phyloP scores from a whole-genome alignment of 1,284 basidiomycete species.

The Marasmius fiardii region DNA sequence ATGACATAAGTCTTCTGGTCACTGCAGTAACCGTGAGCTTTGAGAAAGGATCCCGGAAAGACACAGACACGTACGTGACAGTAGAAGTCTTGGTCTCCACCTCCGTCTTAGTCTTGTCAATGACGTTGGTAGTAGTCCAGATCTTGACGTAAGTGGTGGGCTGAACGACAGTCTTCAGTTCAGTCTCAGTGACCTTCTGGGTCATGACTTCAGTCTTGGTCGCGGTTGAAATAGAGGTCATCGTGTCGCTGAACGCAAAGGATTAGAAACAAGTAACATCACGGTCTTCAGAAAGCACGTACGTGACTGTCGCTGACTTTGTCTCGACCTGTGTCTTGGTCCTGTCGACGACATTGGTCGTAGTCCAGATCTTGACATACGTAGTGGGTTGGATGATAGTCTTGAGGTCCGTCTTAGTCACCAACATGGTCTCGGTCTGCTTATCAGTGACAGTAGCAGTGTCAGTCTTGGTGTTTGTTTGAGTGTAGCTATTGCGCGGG shows the following conservation, averaged over 20 bases:
- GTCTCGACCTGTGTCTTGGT: conserved; percentile 51
- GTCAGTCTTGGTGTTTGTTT: conserved; percentile 46
- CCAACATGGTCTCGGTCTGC: conserved; percentile 26
- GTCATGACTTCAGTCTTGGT: conserved; percentile 39
- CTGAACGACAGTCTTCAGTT: conserved; percentile 39
- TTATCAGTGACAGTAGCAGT: conserved; percentile 40
- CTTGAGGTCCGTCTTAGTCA: conserved; percentile 24
- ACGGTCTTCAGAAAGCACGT: conserved; percentile 36
- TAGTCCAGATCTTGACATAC: conserved; percentile 41
- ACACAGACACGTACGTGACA: conserved; percentile 39
- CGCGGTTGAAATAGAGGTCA: background rate
- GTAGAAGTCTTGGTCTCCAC: conserved; percentile 45
- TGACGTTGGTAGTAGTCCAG: conserved; percentile 53
- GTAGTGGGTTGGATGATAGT: conserved; percentile 54
- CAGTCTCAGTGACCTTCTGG: conserved; percentile 21
- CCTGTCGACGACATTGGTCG: conserved; percentile 58
- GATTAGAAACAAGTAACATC: background rate
- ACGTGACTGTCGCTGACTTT: conserved; percentile 43
- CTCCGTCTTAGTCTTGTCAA: conserved; percentile 58
- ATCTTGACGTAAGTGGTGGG: conserved; percentile 49
- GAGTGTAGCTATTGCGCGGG: conserved; percentile 38
- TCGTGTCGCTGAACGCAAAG: background rate
- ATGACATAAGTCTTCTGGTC: background rate
- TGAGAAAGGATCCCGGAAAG: conserved; percentile 11
- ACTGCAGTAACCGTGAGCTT: background rate